Evolutionary conservation across 139 green algal genomes (phyloP).

Genomic region (Coelastrella sp.): DNA sequence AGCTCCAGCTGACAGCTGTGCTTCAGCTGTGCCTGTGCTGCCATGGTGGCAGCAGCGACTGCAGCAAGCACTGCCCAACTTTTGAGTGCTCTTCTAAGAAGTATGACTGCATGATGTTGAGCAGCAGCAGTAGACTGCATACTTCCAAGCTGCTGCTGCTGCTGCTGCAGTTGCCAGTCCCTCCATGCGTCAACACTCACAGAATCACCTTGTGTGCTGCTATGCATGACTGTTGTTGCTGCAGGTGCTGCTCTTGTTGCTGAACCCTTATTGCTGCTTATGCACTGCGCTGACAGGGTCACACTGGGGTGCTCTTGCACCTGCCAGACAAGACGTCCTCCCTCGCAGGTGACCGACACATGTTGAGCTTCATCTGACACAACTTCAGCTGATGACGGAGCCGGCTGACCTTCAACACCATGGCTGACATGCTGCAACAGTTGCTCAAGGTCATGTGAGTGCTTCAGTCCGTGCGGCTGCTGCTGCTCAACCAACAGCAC

Average conservation of each 20-base stretch:
- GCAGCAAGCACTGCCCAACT: neutral
- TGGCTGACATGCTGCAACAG: neutral
- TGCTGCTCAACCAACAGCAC: neutral
- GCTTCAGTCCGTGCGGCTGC: neutral
- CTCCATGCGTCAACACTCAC: neutral
- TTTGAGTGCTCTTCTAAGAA: neutral
- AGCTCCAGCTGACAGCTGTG: neutral
- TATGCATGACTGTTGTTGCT: neutral
- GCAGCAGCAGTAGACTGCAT: neutral
- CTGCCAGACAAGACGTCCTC: neutral
- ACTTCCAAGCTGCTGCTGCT: slow-evolving; percentile 12
- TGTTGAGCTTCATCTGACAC: no score
- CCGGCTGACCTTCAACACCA: neutral
- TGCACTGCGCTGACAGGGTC: neutral
- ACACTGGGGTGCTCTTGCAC: neutral
- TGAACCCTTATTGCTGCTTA: neutral
- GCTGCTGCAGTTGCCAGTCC: slow-evolving; percentile 27
- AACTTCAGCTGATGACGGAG: no score
- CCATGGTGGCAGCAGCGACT: neutral
- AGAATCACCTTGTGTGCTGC: neutral
- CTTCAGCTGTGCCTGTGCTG: slow-evolving; percentile 25
- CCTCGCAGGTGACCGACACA: no score
- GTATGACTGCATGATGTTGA: neutral
- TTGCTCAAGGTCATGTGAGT: no score
- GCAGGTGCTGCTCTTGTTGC: neutral